phyloP scores from a whole-genome alignment of 2,329 filamentous ascomycete genomes.

The Aspergillus pseudotamarii region DNA sequence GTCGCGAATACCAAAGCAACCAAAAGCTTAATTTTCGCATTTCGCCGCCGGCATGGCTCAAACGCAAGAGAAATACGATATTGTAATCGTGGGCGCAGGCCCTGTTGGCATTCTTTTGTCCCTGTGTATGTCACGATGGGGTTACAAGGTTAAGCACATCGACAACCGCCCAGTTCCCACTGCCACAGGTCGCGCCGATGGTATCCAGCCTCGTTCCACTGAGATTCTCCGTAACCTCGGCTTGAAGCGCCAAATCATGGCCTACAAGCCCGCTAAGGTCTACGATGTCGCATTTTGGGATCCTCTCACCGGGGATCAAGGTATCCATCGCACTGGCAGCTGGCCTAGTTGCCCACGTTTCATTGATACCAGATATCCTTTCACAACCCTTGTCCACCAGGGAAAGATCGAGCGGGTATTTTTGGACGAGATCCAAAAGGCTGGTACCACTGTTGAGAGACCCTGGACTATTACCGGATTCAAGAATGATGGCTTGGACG shows the following conservation, averaged over 20 bases:
- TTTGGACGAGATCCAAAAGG: constrained; percentile 63
- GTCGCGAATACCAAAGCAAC: not conserved
- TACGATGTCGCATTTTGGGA: constrained; percentile 72
- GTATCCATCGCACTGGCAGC: constrained; percentile 63
- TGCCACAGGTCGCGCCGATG: constrained; percentile 82
- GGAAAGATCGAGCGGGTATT: constrained; percentile 65
- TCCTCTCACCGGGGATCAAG: constrained; percentile 53
- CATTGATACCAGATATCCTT: constrained; percentile 66
- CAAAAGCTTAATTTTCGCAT: constrained; percentile 2
- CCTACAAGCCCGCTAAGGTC: constrained; percentile 80
- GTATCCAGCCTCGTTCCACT: constrained; percentile 85
- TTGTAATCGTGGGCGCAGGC: constrained; percentile 84
- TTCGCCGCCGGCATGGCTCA: constrained; percentile 27
- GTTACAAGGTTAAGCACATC: constrained; percentile 93
- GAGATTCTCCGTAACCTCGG: constrained; percentile 89
- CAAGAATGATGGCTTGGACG: constrained; percentile 61
- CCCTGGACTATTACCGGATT: constrained; percentile 66
- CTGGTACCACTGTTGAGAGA: constrained; percentile 58
- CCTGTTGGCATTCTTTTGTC: constrained; percentile 87
- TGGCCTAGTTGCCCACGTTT: constrained; percentile 91
- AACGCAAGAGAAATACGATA: constrained; percentile 57
- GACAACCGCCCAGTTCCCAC: constrained; percentile 88
- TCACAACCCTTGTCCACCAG: constrained; percentile 65
- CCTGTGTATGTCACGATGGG: constrained; percentile 86
- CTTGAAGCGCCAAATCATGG: constrained; percentile 85